phyloP scores from a whole-genome alignment of 257 asterid species.

The Fraxinus quadrangulata region DNA sequence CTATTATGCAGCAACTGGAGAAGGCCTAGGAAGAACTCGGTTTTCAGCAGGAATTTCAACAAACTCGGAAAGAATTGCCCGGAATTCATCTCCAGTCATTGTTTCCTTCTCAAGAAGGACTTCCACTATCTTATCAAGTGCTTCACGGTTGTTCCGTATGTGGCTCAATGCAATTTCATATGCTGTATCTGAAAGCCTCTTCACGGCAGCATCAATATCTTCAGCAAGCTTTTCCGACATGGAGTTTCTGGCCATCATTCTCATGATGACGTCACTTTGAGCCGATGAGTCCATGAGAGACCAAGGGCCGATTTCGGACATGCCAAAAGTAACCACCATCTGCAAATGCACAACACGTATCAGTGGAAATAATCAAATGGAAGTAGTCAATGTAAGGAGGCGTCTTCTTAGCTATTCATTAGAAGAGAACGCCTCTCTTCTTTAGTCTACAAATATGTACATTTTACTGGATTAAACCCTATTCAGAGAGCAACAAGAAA shows the following conservation, averaged over 20 bases:
- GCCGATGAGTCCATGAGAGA: conserved; percentile 77
- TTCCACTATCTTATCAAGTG: conserved; percentile 85
- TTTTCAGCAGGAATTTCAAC: conserved; percentile 83
- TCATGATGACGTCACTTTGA: conserved; percentile 85
- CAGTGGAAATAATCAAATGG: neutral
- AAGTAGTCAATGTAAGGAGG: neutral
- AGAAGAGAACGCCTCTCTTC: neutral
- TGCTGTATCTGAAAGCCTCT: conserved; percentile 75
- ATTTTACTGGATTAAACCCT: neutral
- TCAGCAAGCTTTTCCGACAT: conserved; percentile 97
- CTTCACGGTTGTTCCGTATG: conserved; percentile 82
- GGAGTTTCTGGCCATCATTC: conserved; percentile 97
- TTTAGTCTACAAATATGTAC: neutral
- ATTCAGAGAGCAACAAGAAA: neutral
- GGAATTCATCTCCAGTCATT: conserved; percentile 83
- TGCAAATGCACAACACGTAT: conserved; percentile 21
- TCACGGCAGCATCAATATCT: conserved; percentile 87
- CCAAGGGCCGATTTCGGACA: conserved; percentile 98
- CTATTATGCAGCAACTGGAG: conserved; percentile 60
- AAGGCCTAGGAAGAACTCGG: conserved; percentile 56
- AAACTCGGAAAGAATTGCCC: conserved; percentile 81
- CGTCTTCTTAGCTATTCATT: neutral
- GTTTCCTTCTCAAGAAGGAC: conserved; percentile 94
- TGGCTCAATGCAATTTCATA: conserved; percentile 80
- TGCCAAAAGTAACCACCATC: conserved; percentile 97